A percentile compares a stretch with the other conserved stretches of the same genome.
phyloP scores from a whole-genome alignment of 2,329 filamentous ascomycete species.

The Colletotrichum navitas region DNA sequence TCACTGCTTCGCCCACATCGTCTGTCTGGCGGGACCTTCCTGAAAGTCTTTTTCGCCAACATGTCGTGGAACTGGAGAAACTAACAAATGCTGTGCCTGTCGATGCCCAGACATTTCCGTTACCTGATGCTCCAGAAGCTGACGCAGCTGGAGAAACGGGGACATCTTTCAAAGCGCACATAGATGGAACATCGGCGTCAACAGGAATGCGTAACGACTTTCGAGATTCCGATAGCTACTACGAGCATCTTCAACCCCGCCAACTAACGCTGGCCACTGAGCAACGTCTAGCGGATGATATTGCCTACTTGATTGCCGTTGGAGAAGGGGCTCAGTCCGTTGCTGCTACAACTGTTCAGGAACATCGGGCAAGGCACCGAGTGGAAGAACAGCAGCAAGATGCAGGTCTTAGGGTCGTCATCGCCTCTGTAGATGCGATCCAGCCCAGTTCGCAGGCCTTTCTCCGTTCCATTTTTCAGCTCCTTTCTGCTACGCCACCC shows the following conservation, averaged over 20 bases:
- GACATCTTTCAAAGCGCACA: background rate
- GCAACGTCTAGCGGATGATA: slow-evolving; percentile 39
- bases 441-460: slow-evolving; percentile 36
- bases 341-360: slow-evolving; percentile 41
- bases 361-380: background rate
- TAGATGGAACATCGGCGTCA: background rate
- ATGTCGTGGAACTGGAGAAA: slow-evolving; percentile 39
- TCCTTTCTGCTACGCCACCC: slow-evolving; percentile 13
- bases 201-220: background rate
- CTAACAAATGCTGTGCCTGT: slow-evolving; percentile 41
- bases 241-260: background rate
- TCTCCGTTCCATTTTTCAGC: slow-evolving; percentile 30
- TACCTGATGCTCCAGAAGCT: slow-evolving; percentile 19
- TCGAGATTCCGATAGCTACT: slow-evolving; percentile 4
- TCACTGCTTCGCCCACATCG: slow-evolving; percentile 29
- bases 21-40: slow-evolving; percentile 39
- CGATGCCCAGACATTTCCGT: slow-evolving; percentile 27
- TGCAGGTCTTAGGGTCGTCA: slow-evolving; percentile 26
- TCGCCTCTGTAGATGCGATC: slow-evolving; percentile 41
- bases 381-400: background rate
- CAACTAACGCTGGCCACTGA: slow-evolving; percentile 30
- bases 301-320: slow-evolving; percentile 38
- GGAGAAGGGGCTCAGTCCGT: slow-evolving; percentile 43
- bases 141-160: background rate
- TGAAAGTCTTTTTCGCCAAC: slow-evolving; percentile 32